phyloP scores from a whole-genome alignment of 2,329 filamentous ascomycete genomes.

The Lecanicillium sp. region DNA sequence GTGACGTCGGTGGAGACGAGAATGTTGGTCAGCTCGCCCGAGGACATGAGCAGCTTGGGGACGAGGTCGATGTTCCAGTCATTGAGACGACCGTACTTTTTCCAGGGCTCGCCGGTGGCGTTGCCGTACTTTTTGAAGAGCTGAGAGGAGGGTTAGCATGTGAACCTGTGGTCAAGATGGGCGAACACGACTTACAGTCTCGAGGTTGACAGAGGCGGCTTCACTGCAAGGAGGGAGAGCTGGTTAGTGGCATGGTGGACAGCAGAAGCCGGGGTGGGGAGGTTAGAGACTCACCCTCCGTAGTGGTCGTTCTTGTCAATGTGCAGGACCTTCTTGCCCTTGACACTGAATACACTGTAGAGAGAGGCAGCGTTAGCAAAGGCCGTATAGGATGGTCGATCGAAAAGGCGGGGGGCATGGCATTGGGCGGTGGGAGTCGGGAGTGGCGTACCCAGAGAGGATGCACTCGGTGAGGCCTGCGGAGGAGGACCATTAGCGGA shows the following conservation, averaged over 20 bases:
- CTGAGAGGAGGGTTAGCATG: slow-evolving; percentile 36
- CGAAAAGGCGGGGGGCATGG: slow-evolving; percentile 10
- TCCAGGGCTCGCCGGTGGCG: slow-evolving; percentile 86
- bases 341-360: slow-evolving; percentile 83
- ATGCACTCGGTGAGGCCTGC: slow-evolving; percentile 96
- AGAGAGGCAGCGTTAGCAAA: slow-evolving; percentile 9
- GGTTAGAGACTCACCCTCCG: slow-evolving; percentile 66
- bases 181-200: slow-evolving; percentile 60
- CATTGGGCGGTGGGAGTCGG: slow-evolving; percentile 11
- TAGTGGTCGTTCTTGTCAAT: slow-evolving; percentile 99
- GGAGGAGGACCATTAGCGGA: slow-evolving; percentile 17
- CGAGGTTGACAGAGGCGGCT: slow-evolving; percentile 93
- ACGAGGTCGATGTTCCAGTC: slow-evolving; percentile 99
- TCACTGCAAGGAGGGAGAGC: slow-evolving; percentile 51
- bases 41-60: slow-evolving; percentile 97
- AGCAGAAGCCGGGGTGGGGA: not conserved
- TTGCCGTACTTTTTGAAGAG: slow-evolving; percentile 97
- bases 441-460: slow-evolving; percentile 73
- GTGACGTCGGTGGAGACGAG: slow-evolving; percentile 92
- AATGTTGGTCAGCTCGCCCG: slow-evolving; percentile 97
- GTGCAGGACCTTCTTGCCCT: slow-evolving; percentile 98
- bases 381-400: not conserved
- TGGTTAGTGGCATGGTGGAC: slow-evolving; percentile 23
- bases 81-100: slow-evolving; percentile 92
- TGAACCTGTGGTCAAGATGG: not conserved